Base-by-base conservation (phyloP, 2,329 filamentous ascomycete species). In the Ascochyta viciae-villosae region DNA sequence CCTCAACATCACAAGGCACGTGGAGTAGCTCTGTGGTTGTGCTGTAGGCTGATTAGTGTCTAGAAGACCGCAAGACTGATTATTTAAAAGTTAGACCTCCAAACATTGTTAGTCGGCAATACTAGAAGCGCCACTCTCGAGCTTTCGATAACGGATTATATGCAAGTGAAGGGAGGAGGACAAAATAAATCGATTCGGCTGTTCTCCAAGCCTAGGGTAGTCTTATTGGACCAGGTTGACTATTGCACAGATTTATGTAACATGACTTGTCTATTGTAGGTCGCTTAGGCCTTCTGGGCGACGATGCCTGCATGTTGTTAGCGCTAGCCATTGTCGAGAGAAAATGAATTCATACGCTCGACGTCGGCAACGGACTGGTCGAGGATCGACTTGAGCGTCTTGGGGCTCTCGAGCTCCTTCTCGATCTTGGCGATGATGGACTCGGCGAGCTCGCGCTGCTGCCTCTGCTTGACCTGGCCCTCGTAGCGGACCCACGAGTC, bases 401-500 rank as follows among this genome's bases (percentile, higher is more conserved):
- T 98, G 79, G 96, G 95, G 86, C 90, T 97, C 86, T 97, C 91
- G 57, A 99, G 88, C 86, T 98, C 94, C 88, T 98, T 98, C 81
- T 91, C 89, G 77, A 98, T 95, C 88, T 97, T 99, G 84, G 90
- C 87, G 74, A 99, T 98, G 80, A 99, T 85, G 79, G 83, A 87
- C 77, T 96, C 88, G 64, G 95, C 92, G 66, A 99, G 87, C 86
- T 99, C 95, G 81, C 86, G 89, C 87, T 99, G 95, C 85, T 99
- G 92, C 79, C 95, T 90, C 84, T 94, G 90, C 90, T 98, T 99
- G 76, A 99, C 93, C 85, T 98, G 95, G 72, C 90, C 84, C 85
- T 99, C 95, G 81, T 99, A 99, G 78, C 95, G 90, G 65, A 98
- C 93, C 96, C 95, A 99, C 55, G 92, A 97, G 79, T 99, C 95